phyloP scores from a whole-genome alignment of 768 basidiomycete species.

The Artomyces pyxidatus region DNA sequence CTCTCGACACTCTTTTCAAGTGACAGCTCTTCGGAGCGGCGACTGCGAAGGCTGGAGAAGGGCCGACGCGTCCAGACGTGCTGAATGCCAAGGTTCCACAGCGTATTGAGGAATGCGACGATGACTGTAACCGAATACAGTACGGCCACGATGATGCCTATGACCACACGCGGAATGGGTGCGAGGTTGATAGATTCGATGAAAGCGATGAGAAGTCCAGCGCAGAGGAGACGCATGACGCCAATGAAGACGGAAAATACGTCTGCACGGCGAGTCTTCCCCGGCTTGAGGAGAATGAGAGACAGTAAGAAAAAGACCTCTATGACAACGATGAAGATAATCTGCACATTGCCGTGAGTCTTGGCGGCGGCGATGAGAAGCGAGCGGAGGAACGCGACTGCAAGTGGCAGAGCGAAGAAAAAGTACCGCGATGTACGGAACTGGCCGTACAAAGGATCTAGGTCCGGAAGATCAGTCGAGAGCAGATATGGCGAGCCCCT shows the following conservation, averaged over 20 bases:
- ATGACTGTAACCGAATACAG: slow-evolving; percentile 66
- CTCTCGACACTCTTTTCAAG: slow-evolving; percentile 24
- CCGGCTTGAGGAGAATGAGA: slow-evolving; percentile 50
- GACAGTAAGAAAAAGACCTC: slow-evolving; percentile 54
- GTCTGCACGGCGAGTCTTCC: slow-evolving; percentile 61
- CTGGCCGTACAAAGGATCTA: slow-evolving; percentile 57
- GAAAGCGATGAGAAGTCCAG: slow-evolving; percentile 72
- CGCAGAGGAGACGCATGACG: slow-evolving; percentile 59
- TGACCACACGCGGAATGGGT: slow-evolving; percentile 73
- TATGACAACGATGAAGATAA: slow-evolving; percentile 56
- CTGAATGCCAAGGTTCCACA: slow-evolving; percentile 35
- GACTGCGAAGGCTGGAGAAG: slow-evolving; percentile 13
- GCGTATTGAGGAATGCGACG: slow-evolving; percentile 58
- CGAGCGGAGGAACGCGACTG: slow-evolving; percentile 57
- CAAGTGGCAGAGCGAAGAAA: slow-evolving; percentile 51
- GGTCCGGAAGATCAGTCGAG: slow-evolving; percentile 31
- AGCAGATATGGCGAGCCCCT: slow-evolving; percentile 31
- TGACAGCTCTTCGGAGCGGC: slow-evolving; percentile 14
- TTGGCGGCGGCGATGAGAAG: slow-evolving; percentile 64
- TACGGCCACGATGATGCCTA: slow-evolving; percentile 68
- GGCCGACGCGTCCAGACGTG: slow-evolving; percentile 23
- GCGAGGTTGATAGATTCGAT: slow-evolving; percentile 52
- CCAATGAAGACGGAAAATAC: slow-evolving; percentile 60
- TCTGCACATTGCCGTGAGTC: slow-evolving; percentile 54
- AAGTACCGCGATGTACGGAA: slow-evolving; percentile 63